Conservation (phyloP, 306 rosid genomes). For the Quercus cerris region DNA sequence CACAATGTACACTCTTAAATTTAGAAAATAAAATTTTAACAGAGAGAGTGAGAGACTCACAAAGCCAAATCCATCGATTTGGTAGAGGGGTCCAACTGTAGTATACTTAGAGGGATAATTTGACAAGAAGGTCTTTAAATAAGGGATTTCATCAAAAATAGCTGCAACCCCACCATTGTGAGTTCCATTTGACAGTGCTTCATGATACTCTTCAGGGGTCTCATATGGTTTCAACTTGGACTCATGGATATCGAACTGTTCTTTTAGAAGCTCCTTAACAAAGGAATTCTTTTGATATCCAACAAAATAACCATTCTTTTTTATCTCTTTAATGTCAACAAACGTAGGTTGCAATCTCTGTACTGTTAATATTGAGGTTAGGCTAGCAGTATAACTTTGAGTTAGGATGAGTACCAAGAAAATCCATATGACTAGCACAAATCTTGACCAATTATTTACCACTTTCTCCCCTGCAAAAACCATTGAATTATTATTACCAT, state of each 20-base stretch:
- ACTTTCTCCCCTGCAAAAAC: constrained; percentile 23
- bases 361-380: constrained; percentile 39
- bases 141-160: constrained; percentile 36
- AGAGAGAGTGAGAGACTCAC: constrained; percentile 19
- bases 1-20: no score
- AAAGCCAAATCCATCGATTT: background rate
- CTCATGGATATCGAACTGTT: constrained; percentile 10
- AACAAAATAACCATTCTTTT: constrained; percentile 13
- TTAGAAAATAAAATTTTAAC: no score
- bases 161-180: constrained; percentile 37
- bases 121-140: background rate
- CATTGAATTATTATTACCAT: background rate
- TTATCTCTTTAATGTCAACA: constrained; percentile 21
- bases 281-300: constrained; percentile 28
- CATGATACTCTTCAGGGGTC: constrained; percentile 13
- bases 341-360: constrained; percentile 29
- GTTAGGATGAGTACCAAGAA: constrained; percentile 39
- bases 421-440: constrained; percentile 42
- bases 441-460: constrained; percentile 26
- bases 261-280: constrained; percentile 10
- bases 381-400: constrained; percentile 47
- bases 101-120: background rate
- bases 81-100: no score
- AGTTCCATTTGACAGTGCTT: constrained; percentile 1
- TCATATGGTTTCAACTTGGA: constrained; percentile 10